Base-by-base conservation (phyloP, 2,329 filamentous ascomycete genomes). In the Elsinoe batatas region DNA sequence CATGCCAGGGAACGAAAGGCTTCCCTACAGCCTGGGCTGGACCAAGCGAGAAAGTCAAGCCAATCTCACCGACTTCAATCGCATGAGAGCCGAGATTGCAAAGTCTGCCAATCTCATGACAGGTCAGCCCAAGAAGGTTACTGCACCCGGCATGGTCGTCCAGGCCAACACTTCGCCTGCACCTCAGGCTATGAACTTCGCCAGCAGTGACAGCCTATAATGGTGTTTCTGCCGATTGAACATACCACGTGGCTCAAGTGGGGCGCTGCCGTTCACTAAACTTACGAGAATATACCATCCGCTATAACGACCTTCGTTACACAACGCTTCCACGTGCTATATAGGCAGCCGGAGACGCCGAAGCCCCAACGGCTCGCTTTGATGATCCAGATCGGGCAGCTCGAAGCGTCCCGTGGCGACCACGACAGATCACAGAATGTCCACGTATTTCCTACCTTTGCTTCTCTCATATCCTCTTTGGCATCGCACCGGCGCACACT, bases 21-120 rank as follows among this genome's bases (percentile, higher is more conserved):
- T 55, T 11, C 53, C 53, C 13, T 44, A 36, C 17, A 38, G 40
- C 11, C 18, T 55, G 11, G 53, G 53, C 7, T 55, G 53, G 53
- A 46, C 13, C 13, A 36, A 22, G 18, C 4, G 47, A 17, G 32
- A 32, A 20, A n/a, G 15, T n/a, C 11, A 36, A 15, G 47, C 35
- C 32, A 38, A 10, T 12, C 15, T 38, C 11, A 18, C 15, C 3
- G 47, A 51, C 32, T 26, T 51, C 26, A 18, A 37, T 3, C 10
- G 47, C 8, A 22, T 51, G 10, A 37, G 11, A 17, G 33, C 12
- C 10, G 32, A 37, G 15, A 51, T 51, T 38, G 47, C 47, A 32
- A 35, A 51, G 33, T n/a, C 47, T 10, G 47, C 47, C 32, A 38
- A 17, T 3, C 35, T 51, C 18, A 51, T 51, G 26, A 51, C 18